Base-by-base conservation (phyloP, 2,329 filamentous ascomycete genomes). In the Paracamarosporium sp. region DNA sequence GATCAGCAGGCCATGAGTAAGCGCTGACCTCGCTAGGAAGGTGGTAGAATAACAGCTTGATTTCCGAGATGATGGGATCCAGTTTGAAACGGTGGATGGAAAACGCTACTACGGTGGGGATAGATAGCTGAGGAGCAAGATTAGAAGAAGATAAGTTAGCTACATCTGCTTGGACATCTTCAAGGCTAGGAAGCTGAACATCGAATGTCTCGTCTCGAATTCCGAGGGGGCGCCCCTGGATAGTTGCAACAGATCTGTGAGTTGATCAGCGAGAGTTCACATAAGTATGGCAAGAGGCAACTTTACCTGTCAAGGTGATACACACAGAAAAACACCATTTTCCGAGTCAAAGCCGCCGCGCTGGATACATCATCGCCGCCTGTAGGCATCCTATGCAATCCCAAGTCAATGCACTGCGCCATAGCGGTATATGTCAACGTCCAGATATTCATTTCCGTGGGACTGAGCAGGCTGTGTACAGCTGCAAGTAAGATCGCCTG, bases 191-290 rank as follows among this genome's bases (percentile, higher is more conserved):
- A 3, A 64, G 58, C 15, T 65, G 52, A 2, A 77, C 60, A 50
- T 78, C 76, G 52, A 78, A 77, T 0, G 74, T 74, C 40, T 78
- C 76, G 41, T 78, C 76, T 11, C 74, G 62, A 15, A 78, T 72
- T 1, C 76, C 74, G 2, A 78, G 65, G 1, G 76, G 76, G 1
- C 76, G 73, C 6, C 76, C 76, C 54, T 78, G 76, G 6, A 78
- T 78, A 1, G 75, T 73, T 4, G 75, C 64, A 11, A 78, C 67
- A 12, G 75, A 77, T 28, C 74, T 76, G 12, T 30, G 28, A 27
- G 15, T 11, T 35, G 31, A 13, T 35, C 31, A 35, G 15, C 12
- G 13, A 35, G 12, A 13, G 4, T 13, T 9, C 31, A n/a, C n/a
- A n/a, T n/a, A n/a, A n/a, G n/a, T n/a, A n/a, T n/a, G n/a, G n/a